A percentile compares a stretch with the other conserved stretches of the same genome.
These are phyloP conservation scores for Jackrogersella multiformis DNA, from an alignment of 495 filamentous ascomycete genomes.

Conservation along the genomic window DNA sequence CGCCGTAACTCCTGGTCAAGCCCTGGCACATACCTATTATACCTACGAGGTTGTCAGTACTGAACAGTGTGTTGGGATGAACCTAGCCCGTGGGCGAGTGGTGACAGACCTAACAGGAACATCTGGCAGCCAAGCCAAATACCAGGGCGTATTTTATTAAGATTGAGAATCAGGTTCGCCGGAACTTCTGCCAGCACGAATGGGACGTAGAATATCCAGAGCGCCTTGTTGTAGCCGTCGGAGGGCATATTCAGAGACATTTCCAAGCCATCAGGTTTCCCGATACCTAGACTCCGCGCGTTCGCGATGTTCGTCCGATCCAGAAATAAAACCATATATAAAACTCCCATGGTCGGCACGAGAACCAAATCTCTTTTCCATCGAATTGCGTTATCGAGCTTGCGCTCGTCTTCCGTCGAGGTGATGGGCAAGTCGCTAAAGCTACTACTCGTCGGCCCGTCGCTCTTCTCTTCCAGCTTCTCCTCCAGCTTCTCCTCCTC, in stretches of 20 bases:
- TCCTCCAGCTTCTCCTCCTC: neutral
- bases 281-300: conserved; percentile 29
- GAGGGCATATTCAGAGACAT: conserved; percentile 33
- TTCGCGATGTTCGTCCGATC: conserved; percentile 43
- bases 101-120: conserved; percentile 27
- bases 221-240: conserved; percentile 35
- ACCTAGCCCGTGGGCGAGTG: neutral
- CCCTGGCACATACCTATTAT: conserved; percentile 40
- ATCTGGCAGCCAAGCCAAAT: conserved; percentile 35
- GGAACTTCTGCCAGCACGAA: conserved; percentile 38
- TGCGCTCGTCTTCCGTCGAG: conserved; percentile 12
- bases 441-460: neutral
- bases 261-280: conserved; percentile 29
- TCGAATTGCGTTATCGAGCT: conserved; percentile 22
- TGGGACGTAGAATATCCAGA: conserved; percentile 39
- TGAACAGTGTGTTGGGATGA: neutral
- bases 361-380: conserved; percentile 42
- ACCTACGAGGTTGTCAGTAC: conserved; percentile 20
- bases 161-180: conserved; percentile 36
- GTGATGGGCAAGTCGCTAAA: neutral
- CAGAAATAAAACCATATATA: conserved; percentile 39
- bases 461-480: conserved; percentile 19
- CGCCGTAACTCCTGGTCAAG: conserved; percentile 29
- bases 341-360: conserved; percentile 31
- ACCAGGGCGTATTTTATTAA: conserved; percentile 35